Percentiles rank a stretch among this genome's conserved stretches.
Evolutionary conservation across 1,284 basidiomycete genomes (phyloP).

Genomic region (Trametes versicolor): DNA sequence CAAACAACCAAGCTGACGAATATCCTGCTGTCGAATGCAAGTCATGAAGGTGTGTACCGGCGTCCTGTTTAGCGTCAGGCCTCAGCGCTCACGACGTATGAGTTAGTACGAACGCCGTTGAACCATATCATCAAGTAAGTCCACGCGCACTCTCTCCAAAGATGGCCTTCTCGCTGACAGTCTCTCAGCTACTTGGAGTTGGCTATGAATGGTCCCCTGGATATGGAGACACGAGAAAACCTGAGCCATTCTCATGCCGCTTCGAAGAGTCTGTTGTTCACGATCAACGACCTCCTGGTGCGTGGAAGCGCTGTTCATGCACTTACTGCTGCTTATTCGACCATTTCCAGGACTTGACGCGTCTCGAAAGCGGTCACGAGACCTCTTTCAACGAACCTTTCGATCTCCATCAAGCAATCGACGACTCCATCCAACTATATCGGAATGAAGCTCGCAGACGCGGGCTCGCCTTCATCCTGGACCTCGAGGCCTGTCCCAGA

Average conservation of each 20-base stretch:
- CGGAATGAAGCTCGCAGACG: slow-evolving; percentile 77
- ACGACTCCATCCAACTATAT: slow-evolving; percentile 75
- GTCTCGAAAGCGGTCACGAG: slow-evolving; percentile 84
- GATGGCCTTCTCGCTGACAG: slow-evolving; percentile 5
- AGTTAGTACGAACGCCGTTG: slow-evolving; percentile 72
- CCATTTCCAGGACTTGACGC: slow-evolving; percentile 74
- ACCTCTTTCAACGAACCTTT: slow-evolving; percentile 88
- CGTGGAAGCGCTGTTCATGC: slow-evolving; percentile 25
- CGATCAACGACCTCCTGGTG: slow-evolving; percentile 87
- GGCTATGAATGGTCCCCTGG: slow-evolving; percentile 83
- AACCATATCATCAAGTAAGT: slow-evolving; percentile 80
- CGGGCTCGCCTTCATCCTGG: slow-evolving; percentile 71
- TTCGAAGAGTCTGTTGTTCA: slow-evolving; percentile 84
- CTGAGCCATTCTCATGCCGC: slow-evolving; percentile 83
- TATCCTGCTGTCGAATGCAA: slow-evolving; percentile 87
- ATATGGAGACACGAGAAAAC: slow-evolving; percentile 83
- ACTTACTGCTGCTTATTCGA: neutral
- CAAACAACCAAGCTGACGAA: slow-evolving; percentile 84
- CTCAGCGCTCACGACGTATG: neutral
- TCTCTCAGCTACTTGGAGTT: slow-evolving; percentile 80
- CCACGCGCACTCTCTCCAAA: no score
- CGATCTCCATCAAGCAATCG: slow-evolving; percentile 73
- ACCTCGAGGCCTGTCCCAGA: slow-evolving; percentile 62
- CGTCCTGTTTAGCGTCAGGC: slow-evolving; percentile 17
- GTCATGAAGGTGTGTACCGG: slow-evolving; percentile 75